Conservation (phyloP, 106 monocot species). For the Ottelia alismoides region DNA sequence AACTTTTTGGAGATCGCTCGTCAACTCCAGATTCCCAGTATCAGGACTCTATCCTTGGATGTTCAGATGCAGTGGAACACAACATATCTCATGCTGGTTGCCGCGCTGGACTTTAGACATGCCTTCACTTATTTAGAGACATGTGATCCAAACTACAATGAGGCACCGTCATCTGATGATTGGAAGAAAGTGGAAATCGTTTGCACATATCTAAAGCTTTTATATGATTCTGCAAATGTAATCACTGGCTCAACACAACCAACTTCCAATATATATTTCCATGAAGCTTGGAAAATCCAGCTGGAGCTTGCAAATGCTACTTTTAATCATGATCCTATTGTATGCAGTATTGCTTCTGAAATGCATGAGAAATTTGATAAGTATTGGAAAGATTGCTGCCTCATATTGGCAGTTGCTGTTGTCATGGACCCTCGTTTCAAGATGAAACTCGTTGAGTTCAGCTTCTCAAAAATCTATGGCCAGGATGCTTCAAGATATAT, state of each 20-base stretch:
- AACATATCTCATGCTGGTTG: slow-evolving; percentile 71
- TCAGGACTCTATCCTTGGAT: slow-evolving; percentile 49
- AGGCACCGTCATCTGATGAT: slow-evolving; percentile 64
- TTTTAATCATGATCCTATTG: slow-evolving; percentile 22
- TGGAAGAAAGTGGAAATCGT: slow-evolving; percentile 74
- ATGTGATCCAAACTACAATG: slow-evolving; percentile 66
- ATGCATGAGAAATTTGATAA: slow-evolving; percentile 90
- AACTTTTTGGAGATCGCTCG: slow-evolving; percentile 61
- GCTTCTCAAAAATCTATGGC: slow-evolving; percentile 75
- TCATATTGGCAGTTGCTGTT: slow-evolving; percentile 62
- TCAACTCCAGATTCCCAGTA: slow-evolving; percentile 45
- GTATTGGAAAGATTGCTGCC: slow-evolving; percentile 87
- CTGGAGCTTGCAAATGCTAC: slow-evolving; percentile 37
- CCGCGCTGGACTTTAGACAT: slow-evolving; percentile 63
- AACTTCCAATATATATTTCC: slow-evolving; percentile 72
- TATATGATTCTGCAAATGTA: slow-evolving; percentile 61
- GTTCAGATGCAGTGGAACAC: slow-evolving; percentile 64
- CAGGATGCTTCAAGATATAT: slow-evolving; percentile 49
- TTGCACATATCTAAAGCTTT: slow-evolving; percentile 42
- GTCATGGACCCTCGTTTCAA: slow-evolving; percentile 91
- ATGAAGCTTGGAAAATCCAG: slow-evolving; percentile 85
- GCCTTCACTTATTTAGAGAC: slow-evolving; percentile 54
- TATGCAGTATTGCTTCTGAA: slow-evolving; percentile 32
- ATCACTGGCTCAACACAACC: slow-evolving; percentile 41
- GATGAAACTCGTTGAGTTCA: slow-evolving; percentile 84